Evolutionary conservation across 1,284 basidiomycete species (phyloP), one percentile per base, ranked within the genome.

Genomic region (Exobasidium cylindrosporum): DNA sequence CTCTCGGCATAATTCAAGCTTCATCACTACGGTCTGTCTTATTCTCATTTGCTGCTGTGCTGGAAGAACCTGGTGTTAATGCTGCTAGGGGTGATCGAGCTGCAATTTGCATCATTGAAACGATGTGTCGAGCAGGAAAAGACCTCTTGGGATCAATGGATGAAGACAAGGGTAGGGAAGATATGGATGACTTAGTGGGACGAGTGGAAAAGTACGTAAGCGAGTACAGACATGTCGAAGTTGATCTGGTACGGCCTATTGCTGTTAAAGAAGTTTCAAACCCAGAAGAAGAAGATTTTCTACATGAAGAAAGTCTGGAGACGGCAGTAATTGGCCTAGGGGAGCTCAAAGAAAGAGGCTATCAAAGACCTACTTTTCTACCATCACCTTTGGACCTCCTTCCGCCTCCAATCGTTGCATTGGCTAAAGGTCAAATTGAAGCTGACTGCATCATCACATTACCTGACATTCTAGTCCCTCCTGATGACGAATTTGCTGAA

Each of bases 21-120:
- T 84, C 87, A 14, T 92, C 91, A 2, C 84, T 96, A 82, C 83
- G 89, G 50, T 84, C 86, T 5, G 85, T 93, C 11, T 84, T 95
- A 28, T 86, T 87, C 64, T 89, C 90, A 0, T 90, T 95, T 70
- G 87, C 88, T 2, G 84, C 87, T 0, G 92, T 95, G 1, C 82
- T 96, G 28, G 90, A 92, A 68, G 92, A 95, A 77, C 91, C 94
- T 66, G 90, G 89, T 52, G 91, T 92, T 1, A 91, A 91, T 4
- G 88, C 91, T 65, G 87, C 88, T 31, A 85, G 93, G 21, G 91
- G 90, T 0, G 90, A 92, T 78, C 85, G 87, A 53, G 91, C 91
- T 0, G 89, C 89, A 1, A 81, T 92, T 23, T 92, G 90, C 80
- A 91, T 92, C 21, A 89, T 87, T 5, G 92, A 96, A 78, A 91